These are phyloP conservation scores for Globisporangium viniferum DNA, from an alignment of 352 stramenopile genomes.

Conservation along the genomic window DNA sequence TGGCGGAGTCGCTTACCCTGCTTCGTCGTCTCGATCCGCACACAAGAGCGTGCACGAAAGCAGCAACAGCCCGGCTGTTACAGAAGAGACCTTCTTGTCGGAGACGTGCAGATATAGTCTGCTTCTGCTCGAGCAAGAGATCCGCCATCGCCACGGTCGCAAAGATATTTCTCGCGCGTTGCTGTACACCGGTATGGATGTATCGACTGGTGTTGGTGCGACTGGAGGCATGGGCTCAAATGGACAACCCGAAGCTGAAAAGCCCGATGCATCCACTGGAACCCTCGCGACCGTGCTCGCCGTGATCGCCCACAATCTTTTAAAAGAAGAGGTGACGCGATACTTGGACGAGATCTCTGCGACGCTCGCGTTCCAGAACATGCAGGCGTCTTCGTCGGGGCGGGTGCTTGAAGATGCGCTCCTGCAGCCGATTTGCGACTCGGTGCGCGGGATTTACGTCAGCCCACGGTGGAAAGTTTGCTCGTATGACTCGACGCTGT, in stretches of 20 bases:
- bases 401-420: conserved; percentile 76
- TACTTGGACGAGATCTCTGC: conserved; percentile 76
- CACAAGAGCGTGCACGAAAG: not conserved
- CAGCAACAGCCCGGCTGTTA: not conserved
- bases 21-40: not conserved
- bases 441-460: conserved; percentile 74
- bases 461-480: conserved; percentile 79
- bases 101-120: conserved; percentile 69
- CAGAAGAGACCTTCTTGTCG: conserved; percentile 42
- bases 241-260: conserved; percentile 34
- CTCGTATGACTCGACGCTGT: conserved; percentile 69
- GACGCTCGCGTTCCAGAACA: conserved; percentile 56
- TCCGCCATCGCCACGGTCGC: conserved; percentile 66
- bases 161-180: conserved; percentile 66
- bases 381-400: conserved; percentile 49
- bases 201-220: not conserved
- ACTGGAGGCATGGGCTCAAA: not conserved
- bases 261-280: conserved; percentile 34
- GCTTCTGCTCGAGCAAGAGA: conserved; percentile 78
- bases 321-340: conserved; percentile 69
- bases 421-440: conserved; percentile 81
- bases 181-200: conserved; percentile 41
- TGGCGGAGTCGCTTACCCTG: conserved; percentile 13
- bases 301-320: conserved; percentile 69
- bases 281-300: conserved; percentile 56